Evolutionary conservation across 768 basidiomycete genomes (phyloP).

Genomic region (Rickenella mellea): DNA sequence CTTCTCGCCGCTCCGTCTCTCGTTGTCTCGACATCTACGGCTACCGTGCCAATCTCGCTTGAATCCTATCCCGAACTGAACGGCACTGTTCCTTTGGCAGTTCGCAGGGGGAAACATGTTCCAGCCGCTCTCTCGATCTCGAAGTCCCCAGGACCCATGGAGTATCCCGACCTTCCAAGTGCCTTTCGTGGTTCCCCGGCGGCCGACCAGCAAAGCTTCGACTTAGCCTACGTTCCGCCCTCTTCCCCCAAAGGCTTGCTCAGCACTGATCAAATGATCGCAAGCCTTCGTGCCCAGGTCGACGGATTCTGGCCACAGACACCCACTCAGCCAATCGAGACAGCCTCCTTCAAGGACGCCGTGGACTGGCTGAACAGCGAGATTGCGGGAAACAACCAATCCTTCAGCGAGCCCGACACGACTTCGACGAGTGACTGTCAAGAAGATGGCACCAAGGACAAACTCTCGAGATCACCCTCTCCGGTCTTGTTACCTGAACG

Average conservation of each 20-base stretch:
- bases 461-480: too few relatives aligned
- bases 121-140: not conserved
- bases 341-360: too few relatives aligned
- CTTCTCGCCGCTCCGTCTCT: not conserved
- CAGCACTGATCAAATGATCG: not conserved
- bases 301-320: not conserved
- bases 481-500: too few relatives aligned
- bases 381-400: too few relatives aligned
- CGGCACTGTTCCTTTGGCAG: slow-evolving; percentile 43
- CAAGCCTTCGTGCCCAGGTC: not conserved
- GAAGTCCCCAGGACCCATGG: not conserved
- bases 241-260: not conserved
- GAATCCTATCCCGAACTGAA: slow-evolving; percentile 78
- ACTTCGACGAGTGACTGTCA: too few relatives aligned
- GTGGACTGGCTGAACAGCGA: too few relatives aligned
- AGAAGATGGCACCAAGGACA: too few relatives aligned
- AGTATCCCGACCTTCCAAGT: not conserved
- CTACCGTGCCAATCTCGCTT: not conserved
- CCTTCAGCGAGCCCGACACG: too few relatives aligned
- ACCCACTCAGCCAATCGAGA: too few relatives aligned
- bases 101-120: not conserved
- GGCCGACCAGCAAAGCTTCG: not conserved
- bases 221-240: not conserved
- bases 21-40: not conserved
- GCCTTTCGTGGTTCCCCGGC: not conserved